Evolutionary conservation across 164 flowering plant species (phyloP).

Genomic region (Tinospora cordifolia): DNA sequence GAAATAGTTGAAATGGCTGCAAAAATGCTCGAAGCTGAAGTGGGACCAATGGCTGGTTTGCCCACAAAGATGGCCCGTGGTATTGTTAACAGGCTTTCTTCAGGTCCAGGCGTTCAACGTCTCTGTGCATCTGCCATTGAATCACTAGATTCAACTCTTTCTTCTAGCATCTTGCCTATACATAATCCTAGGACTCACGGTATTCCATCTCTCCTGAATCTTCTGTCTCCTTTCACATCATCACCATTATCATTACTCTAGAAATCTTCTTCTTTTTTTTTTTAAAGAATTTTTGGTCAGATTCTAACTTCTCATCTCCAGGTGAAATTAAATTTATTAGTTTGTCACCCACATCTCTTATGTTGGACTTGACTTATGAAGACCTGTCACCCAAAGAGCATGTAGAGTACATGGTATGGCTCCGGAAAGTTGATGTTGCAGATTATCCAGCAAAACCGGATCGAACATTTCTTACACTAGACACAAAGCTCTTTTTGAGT

Average conservation of each 20-base stretch:
- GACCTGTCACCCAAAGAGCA: constrained; percentile 23
- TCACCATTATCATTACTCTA: not conserved
- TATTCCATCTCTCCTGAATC: constrained; percentile 5
- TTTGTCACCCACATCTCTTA: constrained; percentile 48
- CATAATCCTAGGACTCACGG: constrained; percentile 25
- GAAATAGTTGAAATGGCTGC: constrained; percentile 63
- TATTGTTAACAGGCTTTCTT: constrained; percentile 86
- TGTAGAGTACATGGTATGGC: constrained; percentile 59
- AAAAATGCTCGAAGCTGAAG: constrained; percentile 71
- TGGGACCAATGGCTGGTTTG: constrained; percentile 71
- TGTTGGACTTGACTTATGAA: constrained; percentile 39
- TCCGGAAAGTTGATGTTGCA: constrained; percentile 39
- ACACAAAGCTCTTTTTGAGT: constrained; percentile 37
- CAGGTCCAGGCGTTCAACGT: constrained; percentile 77
- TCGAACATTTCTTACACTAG: constrained; percentile 41
- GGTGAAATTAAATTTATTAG: constrained; percentile 47
- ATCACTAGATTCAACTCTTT: constrained; percentile 41
- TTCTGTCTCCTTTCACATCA: not conserved
- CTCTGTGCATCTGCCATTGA: constrained; percentile 69
- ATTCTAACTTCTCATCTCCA: constrained; percentile 22
- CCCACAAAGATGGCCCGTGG: constrained; percentile 79
- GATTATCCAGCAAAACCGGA: constrained; percentile 61
- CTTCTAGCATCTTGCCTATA: constrained; percentile 16
- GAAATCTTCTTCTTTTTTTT: not conserved
- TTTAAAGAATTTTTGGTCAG: no score